Evolutionary conservation across 2,329 filamentous ascomycete genomes (phyloP), one percentile per base, ranked within the genome.

Genomic region (Botrytis tulipae): DNA sequence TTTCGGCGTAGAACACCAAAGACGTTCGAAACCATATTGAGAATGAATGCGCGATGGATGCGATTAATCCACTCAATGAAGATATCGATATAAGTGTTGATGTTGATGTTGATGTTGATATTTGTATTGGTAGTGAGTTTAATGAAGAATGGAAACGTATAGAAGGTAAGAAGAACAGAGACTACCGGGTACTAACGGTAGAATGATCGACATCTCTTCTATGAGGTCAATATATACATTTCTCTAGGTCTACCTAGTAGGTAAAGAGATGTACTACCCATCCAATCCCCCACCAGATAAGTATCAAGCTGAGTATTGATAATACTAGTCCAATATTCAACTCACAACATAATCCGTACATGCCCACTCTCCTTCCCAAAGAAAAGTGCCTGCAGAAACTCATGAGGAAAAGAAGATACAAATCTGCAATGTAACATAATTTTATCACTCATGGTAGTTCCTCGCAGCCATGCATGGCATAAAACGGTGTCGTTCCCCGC

Each of bases 401-500:
- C 29, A n/a, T n/a, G 25, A 67, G 32, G 9, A 22, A 44, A n/a
- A 48, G 29, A 40, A 54, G 22, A 51, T 54, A 40, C 40, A 40
- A 7, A 54, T 67, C 48, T 67, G 65, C 32, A 67, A 8, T 67
- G 65, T 40, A 67, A 67, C 44, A 37, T 37, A 14, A n/a, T 35
- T 20, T 10, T 18, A n/a, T 8, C 16, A 5, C n/a, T 25, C 44
- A 51, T 51, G 16, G 29, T 2, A 51, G 32, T 20, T 35, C 25
- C 22, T 51, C 46, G 32, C 65, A 22, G 42, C 9, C 7, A 37
- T 51, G 25, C 32, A 32, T 32, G 16, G 32, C 44, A 37, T 66
- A 48, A 51, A 7, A n/a, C 9, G 35, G 65, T 37, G 65, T 48
- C 48, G 65, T 67, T 67, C 46, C 25, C 65, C 65, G 65, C 65